phyloP scores from a whole-genome alignment of 371 early-diverging fungal genomes.

The Rhizopus stolonifer region DNA sequence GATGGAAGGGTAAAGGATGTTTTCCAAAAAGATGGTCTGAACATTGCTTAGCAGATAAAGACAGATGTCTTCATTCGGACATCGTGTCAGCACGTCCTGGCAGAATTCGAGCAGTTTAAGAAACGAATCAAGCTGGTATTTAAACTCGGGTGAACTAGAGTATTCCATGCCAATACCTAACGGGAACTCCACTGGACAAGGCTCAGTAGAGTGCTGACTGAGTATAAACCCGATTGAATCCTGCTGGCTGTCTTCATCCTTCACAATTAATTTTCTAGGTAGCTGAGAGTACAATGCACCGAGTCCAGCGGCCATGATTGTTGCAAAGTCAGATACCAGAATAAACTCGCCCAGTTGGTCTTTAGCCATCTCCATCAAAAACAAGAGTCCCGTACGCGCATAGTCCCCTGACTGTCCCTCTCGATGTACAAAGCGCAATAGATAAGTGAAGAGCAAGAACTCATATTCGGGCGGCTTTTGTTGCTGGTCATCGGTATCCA shows the following conservation, averaged over 20 bases:
- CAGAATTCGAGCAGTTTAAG: constrained; percentile 77
- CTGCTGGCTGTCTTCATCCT: constrained; percentile 35
- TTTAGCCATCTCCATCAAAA: constrained; percentile 83
- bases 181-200: constrained; percentile 3
- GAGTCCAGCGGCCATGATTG: constrained; percentile 81
- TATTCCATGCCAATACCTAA: constrained; percentile 41
- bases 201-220: constrained; percentile 37
- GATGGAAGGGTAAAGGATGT: constrained; percentile 84
- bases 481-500: constrained; percentile 19
- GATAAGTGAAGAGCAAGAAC: constrained; percentile 84
- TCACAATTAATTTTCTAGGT: constrained; percentile 74
- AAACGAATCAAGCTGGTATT: constrained; percentile 76
- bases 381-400: constrained; percentile 86
- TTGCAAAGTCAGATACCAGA: constrained; percentile 77
- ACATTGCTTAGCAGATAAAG: constrained; percentile 64
- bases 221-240: constrained; percentile 45
- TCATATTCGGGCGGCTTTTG: constrained; percentile 62
- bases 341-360: constrained; percentile 79
- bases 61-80: constrained; percentile 74
- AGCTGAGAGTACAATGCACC: constrained; percentile 92
- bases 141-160: constrained; percentile 66
- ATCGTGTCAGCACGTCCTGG: constrained; percentile 80
- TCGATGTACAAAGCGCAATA: constrained; percentile 82
- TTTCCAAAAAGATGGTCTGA: constrained; percentile 77
- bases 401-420: constrained; percentile 89